phyloP scores from a whole-genome alignment of 2,329 filamentous ascomycete genomes.

The Cercospora nicotianae region DNA sequence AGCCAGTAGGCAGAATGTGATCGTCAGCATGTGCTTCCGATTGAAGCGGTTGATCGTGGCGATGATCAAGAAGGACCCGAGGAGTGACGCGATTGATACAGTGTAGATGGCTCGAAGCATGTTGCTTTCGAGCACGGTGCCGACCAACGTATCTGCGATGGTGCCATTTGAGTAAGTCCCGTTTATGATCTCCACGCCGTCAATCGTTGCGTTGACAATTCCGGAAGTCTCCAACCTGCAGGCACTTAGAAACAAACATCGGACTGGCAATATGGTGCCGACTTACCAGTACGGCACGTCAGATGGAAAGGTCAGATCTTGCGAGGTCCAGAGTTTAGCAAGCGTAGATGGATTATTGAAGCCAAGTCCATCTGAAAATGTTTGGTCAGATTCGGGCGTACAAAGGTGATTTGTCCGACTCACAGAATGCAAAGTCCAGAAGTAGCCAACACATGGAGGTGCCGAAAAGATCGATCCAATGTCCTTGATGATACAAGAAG shows the following conservation, averaged over 20 bases:
- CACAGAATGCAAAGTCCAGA: constrained; percentile 25
- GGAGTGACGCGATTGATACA: constrained; percentile 42
- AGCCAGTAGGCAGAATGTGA: constrained; percentile 46
- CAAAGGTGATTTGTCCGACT: not conserved
- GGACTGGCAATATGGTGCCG: not conserved
- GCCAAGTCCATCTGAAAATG: constrained; percentile 23
- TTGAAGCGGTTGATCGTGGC: constrained; percentile 43
- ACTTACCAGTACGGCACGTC: constrained; percentile 20
- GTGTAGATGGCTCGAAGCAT: constrained; percentile 28
- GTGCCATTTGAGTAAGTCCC: not conserved
- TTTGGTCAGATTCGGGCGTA: not conserved
- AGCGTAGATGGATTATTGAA: constrained; percentile 29
- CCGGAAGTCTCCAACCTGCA: constrained; percentile 16
- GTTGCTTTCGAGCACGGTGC: constrained; percentile 22
- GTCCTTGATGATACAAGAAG: constrained; percentile 27
- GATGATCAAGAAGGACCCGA: constrained; percentile 46
- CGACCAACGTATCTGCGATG: constrained; percentile 18
- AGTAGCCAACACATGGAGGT: constrained; percentile 28
- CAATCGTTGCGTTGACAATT: constrained; percentile 8
- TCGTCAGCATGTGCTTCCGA: constrained; percentile 47
- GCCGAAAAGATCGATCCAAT: constrained; percentile 27
- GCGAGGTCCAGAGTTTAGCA: constrained; percentile 26
- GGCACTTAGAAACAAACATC: not conserved
- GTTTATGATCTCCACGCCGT: not conserved
- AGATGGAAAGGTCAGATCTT: constrained; percentile 5